Evolutionary conservation across 2,329 filamentous ascomycete genomes (phyloP), one percentile per base, ranked within the genome.

Genomic region (Diaporthe sp.): DNA sequence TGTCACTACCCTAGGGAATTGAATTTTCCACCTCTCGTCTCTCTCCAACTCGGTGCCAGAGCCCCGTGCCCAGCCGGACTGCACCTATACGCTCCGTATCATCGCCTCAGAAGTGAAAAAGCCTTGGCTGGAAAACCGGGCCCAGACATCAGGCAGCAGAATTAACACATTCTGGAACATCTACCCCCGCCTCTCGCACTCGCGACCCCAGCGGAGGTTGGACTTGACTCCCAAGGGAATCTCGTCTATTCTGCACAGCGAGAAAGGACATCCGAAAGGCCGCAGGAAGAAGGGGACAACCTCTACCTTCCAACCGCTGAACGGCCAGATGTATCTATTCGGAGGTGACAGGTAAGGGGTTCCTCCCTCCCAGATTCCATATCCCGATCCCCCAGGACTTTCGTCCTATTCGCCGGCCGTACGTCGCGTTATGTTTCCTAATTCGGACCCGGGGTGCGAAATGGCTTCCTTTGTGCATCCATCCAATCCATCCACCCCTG

Each of bases 311-410:
- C 51, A 9, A 49, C 47, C 63, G 51, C 63, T 15, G 17, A 5
- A 12, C 47, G 6, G 3, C 31, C 57, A 25, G 15, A 76, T 71
- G 71, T 76, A 77, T 71, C 71, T 77, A 63, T 77, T 77, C 58
- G 76, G 76, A 73, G 72, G 75, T 58, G 72, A 77, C 75, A 77
- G 53, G 76, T 77, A 70, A 71, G 76, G 25, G 34, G 4, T 44
- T 34, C 55, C 12, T 2, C 13, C 22, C 60, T 31, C 22, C 57
- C 57, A 20, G 37, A 22, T 53, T 4, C 22, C 51, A 44, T 15
- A 51, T 63, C 34, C 49, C 47, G 25, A 63, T n/a, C 6, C 34
- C 25, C 71, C 22, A 22, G n/a, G 22, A 3, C 2, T 44, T 17
- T 39, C 51, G 34, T 58, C 44, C 25, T 25, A 44, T 42, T 42